Evolutionary conservation across 208 protist species (phyloP), one percentile per base, ranked within the genome.

Genomic region (Leishmania major): DNA sequence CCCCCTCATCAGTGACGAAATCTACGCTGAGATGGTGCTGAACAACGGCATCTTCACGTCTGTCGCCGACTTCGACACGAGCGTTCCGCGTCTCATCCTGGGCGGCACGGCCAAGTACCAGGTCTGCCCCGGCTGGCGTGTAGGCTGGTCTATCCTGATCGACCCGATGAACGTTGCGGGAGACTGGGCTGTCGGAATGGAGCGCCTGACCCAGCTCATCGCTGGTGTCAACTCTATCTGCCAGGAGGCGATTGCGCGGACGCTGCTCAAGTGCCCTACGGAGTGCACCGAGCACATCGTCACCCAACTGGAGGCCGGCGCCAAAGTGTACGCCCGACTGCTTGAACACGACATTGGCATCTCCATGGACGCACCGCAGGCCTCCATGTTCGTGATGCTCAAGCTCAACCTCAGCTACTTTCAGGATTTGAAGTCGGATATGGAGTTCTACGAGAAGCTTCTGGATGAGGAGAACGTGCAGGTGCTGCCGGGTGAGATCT

Each of bases 21-120:
- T 99, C 72, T 99, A 99, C 93, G 95, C 91, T 7, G 94, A 96
- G 60, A 96, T 99, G 88, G 93, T 97, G 43, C 99, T 98, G 83
- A 78, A 90, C 13, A 89, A 91, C 40, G 88, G 87, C 22, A 62
- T 73, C 53, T 99, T 98, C 82, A 84, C 85, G 75, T 95, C 94
- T 64, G 85, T 98, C 45, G 95, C 95, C 60, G 85, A 89, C 70
- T 89, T 99, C 51, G 96, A 97, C 35, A 86, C 90, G 47, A 85
- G 80, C 53, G 92, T 99, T 10, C 97, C 97, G 43, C 80, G 95
- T 0, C 70, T 99, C 45, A 84, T 96, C 35, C 78, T 98, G 64
- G 93, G 96, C 82, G 97, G 98, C 49, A 85, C 98, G 55, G 95
- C 98, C 59, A 99, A 99, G 84, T 92, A 91, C 60, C 98, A 93